Evolutionary conservation across 1,139 yeast genomes (phyloP), one percentile per base, ranked within the genome.

Genomic region (Suhomyces taliae): DNA sequence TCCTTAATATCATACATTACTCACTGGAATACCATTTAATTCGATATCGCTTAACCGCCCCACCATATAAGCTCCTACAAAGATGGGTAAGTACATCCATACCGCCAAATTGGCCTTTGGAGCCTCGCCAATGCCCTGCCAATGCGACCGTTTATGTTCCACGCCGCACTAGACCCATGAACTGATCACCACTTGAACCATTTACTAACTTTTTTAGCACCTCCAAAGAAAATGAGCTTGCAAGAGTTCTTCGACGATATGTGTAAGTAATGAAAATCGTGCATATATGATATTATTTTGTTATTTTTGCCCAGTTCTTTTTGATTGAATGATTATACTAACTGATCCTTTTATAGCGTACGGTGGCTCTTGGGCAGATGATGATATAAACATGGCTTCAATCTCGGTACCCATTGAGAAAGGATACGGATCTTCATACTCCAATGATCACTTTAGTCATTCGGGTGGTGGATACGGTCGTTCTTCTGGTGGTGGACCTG

Each of bases 331-430:
- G 24, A 32, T 9, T 32, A 27, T 42, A 51, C 51, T 48, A 47
- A 47, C 52, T 2, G 9, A 12, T 19, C 6, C 32, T 9, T 29
- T 11, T 29, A 12, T 34, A 56, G 60, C 58, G 37, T 55, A 58
- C 54, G 83, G 82, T 47, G 85, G 86, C 47, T 80, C 87, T 38
- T 86, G 93, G 90, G 91, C 90, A 39, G 91, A 85, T 58, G 85
- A 82, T 50, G 90, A 85, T 53, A 78, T 86, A 47, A 90, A 85
- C 66, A 73, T 84, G 67, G 76, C 83, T 48, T 81, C 86, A 38
- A 81, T 83, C 48, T 76, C 81, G 34, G 84, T 82, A 34, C 85
- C 85, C n/a, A 72, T 71, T 36, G 59, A 54, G 34, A 48, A 53
- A 10, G 38, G 49, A 11, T 47, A 47, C 31, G 46, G 44, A 11